Percentiles rank a stretch among this genome's conserved stretches.
These are phyloP conservation scores for Zizania palustris DNA, from an alignment of 202 grass and related monocot species.

Conservation along the genomic window DNA sequence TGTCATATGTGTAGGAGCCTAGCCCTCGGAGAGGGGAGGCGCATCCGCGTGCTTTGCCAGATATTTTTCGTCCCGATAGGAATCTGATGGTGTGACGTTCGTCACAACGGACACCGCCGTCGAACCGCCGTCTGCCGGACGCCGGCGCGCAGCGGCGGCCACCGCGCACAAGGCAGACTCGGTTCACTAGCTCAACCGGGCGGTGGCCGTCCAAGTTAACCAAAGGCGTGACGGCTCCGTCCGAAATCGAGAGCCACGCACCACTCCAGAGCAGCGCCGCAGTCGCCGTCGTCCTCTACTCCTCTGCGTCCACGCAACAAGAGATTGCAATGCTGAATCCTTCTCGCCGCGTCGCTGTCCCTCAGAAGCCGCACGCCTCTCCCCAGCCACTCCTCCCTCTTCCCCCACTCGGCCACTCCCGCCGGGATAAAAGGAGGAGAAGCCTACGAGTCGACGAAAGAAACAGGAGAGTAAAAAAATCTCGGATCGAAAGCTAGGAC, in stretches of 20 bases:
- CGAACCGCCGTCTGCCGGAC: too few species aligned
- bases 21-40: too few species aligned
- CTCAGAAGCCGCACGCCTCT: slow-evolving; percentile 9
- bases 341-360: background rate
- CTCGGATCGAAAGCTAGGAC: slow-evolving; percentile 7
- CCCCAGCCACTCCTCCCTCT: slow-evolving; percentile 19
- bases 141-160: too few species aligned
- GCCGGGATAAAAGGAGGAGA: slow-evolving; percentile 5
- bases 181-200: background rate
- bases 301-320: slow-evolving; percentile 33
- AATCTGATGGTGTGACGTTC: too few species aligned
- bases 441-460: background rate
- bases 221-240: background rate
- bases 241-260: slow-evolving; percentile 37
- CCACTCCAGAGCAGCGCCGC: background rate
- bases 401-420: background rate
- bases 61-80: too few species aligned
- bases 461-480: slow-evolving; percentile 5
- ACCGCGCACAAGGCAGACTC: background rate
- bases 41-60: background rate
- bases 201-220: background rate
- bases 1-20: background rate
- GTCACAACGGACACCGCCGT: too few species aligned
- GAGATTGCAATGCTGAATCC: background rate
- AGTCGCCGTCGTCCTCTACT: background rate